phyloP scores from a whole-genome alignment of 371 early-diverging fungal genomes.

The Sporodiniella umbellata region DNA sequence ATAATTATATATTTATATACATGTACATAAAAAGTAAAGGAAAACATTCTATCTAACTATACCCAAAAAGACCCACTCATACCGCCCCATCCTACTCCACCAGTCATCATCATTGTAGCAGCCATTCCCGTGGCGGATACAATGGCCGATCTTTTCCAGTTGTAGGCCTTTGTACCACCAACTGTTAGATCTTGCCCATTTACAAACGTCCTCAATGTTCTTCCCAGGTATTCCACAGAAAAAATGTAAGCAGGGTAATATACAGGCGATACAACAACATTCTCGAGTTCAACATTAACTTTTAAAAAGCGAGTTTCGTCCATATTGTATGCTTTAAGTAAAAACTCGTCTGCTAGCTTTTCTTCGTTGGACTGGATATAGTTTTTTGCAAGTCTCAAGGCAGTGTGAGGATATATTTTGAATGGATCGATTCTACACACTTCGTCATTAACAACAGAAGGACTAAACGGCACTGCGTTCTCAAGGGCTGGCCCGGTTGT shows the following conservation, averaged over 20 bases:
- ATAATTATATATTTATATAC: background rate
- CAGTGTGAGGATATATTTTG: constrained; percentile 51
- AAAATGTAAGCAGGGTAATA: constrained; percentile 59
- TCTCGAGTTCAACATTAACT: constrained; percentile 40
- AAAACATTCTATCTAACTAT: background rate
- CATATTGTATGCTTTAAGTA: constrained; percentile 42
- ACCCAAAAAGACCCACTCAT: constrained; percentile 49
- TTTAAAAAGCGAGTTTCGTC: constrained; percentile 53
- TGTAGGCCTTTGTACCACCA: constrained; percentile 55
- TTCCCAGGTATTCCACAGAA: constrained; percentile 46
- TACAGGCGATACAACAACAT: constrained; percentile 50
- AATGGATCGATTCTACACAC: constrained; percentile 49
- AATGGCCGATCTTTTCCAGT: constrained; percentile 51
- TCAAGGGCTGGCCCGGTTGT: constrained; percentile 47
- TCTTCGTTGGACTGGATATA: constrained; percentile 51
- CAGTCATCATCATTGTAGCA: constrained; percentile 29
- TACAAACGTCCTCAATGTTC: constrained; percentile 55
- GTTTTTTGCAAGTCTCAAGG: constrained; percentile 45
- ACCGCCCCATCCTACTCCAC: constrained; percentile 44
- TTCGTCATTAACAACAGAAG: constrained; percentile 33
- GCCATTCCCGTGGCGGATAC: constrained; percentile 49
- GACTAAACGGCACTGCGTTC: constrained; percentile 36
- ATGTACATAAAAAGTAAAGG: too few species aligned
- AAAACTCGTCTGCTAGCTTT: constrained; percentile 39
- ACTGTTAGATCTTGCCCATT: constrained; percentile 50